Conservation (phyloP, 176 grass and related monocot genomes). For the Ananas comosus region DNA sequence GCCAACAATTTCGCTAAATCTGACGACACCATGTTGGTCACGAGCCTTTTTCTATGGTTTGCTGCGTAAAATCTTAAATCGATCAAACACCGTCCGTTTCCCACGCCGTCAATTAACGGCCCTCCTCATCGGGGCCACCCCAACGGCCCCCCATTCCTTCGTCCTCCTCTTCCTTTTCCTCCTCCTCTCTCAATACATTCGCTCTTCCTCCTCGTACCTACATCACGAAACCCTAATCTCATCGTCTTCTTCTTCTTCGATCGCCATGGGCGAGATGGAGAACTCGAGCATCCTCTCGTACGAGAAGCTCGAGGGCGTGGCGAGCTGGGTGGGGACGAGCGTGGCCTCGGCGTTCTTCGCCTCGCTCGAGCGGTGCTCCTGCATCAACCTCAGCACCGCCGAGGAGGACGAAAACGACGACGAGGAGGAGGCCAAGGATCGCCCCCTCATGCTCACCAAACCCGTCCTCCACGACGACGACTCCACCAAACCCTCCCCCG, state of each 20-base stretch:
- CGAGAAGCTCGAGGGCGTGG: slow-evolving; percentile 27
- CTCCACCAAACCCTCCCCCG: slow-evolving; percentile 11
- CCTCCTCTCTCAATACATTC: neutral
- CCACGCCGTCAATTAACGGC: neutral
- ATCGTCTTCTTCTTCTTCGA: neutral
- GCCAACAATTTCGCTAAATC: too few relatives aligned
- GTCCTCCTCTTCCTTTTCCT: neutral
- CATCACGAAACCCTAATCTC: slow-evolving; percentile 11
- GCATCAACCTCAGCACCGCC: slow-evolving; percentile 40
- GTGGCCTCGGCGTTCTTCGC: slow-evolving; percentile 44
- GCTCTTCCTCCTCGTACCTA: neutral
- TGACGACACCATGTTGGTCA: too few relatives aligned
- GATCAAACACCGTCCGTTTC: neutral
- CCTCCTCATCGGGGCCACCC: neutral
- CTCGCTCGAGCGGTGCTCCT: slow-evolving; percentile 40
- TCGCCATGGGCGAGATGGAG: slow-evolving; percentile 9
- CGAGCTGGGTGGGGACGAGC: slow-evolving; percentile 28
- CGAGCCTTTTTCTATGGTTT: too few relatives aligned
- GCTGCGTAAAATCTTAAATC: neutral
- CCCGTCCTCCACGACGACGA: neutral
- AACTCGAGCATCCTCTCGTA: slow-evolving; percentile 23
- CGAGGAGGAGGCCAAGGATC: slow-evolving; percentile 29
- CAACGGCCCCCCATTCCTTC: neutral
- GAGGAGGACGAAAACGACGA: slow-evolving; percentile 29
- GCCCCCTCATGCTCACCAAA: slow-evolving; percentile 31